These are phyloP conservation scores for Microbotryum violaceum DNA, from an alignment of 1,284 basidiomycete species.

Conservation along the genomic window DNA sequence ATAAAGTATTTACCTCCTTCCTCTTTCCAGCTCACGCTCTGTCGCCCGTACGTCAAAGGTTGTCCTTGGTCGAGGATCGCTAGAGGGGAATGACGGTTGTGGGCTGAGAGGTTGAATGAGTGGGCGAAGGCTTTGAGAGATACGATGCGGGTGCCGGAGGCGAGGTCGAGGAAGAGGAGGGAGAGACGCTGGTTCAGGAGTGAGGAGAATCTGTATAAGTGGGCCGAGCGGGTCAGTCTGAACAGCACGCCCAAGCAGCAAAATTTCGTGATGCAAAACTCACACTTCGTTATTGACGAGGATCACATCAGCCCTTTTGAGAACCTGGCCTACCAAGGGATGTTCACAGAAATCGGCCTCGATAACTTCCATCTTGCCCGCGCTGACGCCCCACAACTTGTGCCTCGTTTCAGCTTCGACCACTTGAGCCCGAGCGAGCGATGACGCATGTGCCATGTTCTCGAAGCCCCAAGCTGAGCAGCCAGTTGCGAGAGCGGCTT, in stretches of 20 bases:
- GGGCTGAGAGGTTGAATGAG: conserved; percentile 22
- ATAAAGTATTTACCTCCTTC: conserved; percentile 34
- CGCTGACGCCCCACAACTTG: conserved; percentile 47
- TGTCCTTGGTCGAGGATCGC: conserved; percentile 31
- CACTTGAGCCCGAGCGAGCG: conserved; percentile 46
- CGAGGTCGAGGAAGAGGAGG: conserved; percentile 50
- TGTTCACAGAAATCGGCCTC: conserved; percentile 48
- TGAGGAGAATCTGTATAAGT: conserved; percentile 42
- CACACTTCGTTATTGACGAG: conserved; percentile 51
- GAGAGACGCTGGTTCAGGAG: conserved; percentile 48
- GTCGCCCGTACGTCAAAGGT: conserved; percentile 20
- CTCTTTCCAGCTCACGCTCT: conserved; percentile 33
- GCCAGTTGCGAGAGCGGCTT: conserved; percentile 49
- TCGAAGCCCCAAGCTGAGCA: conserved; percentile 48
- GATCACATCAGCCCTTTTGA: conserved; percentile 48
- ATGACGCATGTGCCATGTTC: conserved; percentile 46
- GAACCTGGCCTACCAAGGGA: conserved; percentile 36
- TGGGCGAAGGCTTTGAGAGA: conserved; percentile 43
- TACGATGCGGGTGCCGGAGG: conserved; percentile 48
- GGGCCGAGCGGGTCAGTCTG: background rate
- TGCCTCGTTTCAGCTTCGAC: conserved; percentile 46
- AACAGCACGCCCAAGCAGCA: background rate
- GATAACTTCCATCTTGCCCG: conserved; percentile 44
- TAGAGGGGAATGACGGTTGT: conserved; percentile 26
- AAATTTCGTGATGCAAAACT: background rate